Conservation (phyloP, 208 protist species). For the Trypanosoma conorhini region DNA sequence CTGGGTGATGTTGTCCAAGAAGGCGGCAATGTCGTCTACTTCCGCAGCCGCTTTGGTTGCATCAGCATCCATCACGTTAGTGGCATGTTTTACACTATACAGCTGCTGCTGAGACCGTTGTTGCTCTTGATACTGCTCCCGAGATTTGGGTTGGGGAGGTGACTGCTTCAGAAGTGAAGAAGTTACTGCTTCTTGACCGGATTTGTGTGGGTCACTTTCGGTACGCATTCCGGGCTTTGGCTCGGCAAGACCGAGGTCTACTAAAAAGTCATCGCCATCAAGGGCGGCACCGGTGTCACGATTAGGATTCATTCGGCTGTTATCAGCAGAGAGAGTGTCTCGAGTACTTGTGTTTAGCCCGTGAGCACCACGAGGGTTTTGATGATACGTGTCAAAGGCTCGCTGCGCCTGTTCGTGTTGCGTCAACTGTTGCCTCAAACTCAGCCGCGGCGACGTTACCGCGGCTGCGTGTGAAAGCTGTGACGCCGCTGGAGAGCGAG, state of each 20-base stretch:
- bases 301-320: neutral
- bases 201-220: neutral
- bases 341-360: neutral
- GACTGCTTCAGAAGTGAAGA: neutral
- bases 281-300: slow-evolving; percentile 2
- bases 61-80: slow-evolving; percentile 3
- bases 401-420: slow-evolving; percentile 69
- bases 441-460: slow-evolving; percentile 45
- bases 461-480: neutral
- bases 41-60: slow-evolving; percentile 11
- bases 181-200: neutral
- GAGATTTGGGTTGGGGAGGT: neutral
- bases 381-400: slow-evolving; percentile 47
- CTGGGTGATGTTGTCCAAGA: slow-evolving; percentile 74
- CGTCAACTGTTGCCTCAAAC: slow-evolving; percentile 59
- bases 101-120: neutral
- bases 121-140: neutral
- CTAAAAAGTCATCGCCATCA: slow-evolving; percentile 31
- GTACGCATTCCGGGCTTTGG: slow-evolving; percentile 11
- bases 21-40: slow-evolving; percentile 43
- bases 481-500: slow-evolving; percentile 2
- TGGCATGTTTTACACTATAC: neutral
- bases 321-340: neutral
- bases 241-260: slow-evolving; percentile 32
- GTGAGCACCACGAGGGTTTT: slow-evolving; percentile 24